Base-by-base conservation (phyloP, 768 basidiomycete species). In the Pleurotus platypus region DNA sequence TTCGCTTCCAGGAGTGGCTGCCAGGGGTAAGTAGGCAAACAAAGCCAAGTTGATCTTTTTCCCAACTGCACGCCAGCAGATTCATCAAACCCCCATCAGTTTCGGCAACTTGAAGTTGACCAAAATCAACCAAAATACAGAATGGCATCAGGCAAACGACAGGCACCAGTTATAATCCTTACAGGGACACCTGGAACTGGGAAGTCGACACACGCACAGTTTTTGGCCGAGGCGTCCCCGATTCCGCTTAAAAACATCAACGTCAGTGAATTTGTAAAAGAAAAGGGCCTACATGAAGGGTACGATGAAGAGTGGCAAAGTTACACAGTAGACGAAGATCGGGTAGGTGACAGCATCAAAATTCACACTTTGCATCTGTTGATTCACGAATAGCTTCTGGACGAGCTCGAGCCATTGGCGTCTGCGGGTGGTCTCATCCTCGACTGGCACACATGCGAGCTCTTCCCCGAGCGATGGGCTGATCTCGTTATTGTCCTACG, bases 181-280 rank as follows among this genome's bases (percentile, higher is more conserved):
- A 95, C 93, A 43, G 94, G 92, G 59, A 94, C 93, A 13, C 92
- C 93, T 9, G 93, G 93, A n/a, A 95, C 94, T 37, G 95, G 94
- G 56, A 99, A 99, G 70, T 90, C 96, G 2, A 94, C 94, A 0
- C 93, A 93, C 71, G 92, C 94, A 1, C 82, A 90, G 57, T 76
- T 94, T n/a, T 82, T 98, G 46, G 83, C 78, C 18, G 79, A 85
- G 40, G 82, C 90, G 58, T 87, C 90, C 0, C 82, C 84, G 3
- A 63, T 88, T 1, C 84, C 87, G 0, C 72, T 97, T 57, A 76
- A 73, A 64, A 90, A 97, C 67, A 79, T 99, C 72, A 96, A 98
- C 65, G 83, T 98, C 49, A 89, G 94, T 35, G 91, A 98, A 46
- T 78, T 87, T 66, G 89, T 97, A 57, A 98, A 95, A 72, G 85